Evolutionary conservation across 441 rosid genomes (phyloP).

Genomic region (Gossypium schwendimanii): DNA sequence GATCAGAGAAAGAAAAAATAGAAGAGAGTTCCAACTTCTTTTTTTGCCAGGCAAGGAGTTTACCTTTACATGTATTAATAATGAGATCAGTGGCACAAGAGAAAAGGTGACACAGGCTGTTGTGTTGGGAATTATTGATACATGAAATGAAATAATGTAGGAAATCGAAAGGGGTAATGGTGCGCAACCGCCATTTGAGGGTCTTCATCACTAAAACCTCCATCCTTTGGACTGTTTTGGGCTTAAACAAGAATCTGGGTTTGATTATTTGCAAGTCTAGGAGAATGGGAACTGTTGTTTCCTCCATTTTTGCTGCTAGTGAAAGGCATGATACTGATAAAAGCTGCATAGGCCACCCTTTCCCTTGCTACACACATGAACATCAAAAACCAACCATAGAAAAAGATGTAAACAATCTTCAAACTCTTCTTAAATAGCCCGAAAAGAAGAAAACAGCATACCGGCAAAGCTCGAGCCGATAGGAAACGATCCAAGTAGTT

Average conservation of each 20-base stretch:
- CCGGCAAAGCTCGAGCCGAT: conserved; percentile 17
- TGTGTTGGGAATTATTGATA: background rate
- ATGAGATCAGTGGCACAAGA: conserved; percentile 18
- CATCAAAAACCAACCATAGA: too few relatives aligned
- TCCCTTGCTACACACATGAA: conserved; percentile 9
- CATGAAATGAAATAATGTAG: conserved; percentile 20
- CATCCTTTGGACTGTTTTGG: conserved; percentile 33
- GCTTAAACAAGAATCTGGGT: conserved; percentile 29
- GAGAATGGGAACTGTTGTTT: conserved; percentile 26
- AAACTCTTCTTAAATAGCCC: too few relatives aligned
- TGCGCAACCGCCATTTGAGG: conserved; percentile 33
- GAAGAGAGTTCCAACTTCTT: background rate
- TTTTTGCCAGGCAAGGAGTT: background rate
- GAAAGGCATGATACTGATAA: conserved; percentile 33
- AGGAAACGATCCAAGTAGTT: conserved; percentile 35
- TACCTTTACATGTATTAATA: conserved; percentile 25
- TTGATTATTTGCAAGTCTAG: conserved; percentile 29
- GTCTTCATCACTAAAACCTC: conserved; percentile 31
- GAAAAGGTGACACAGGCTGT: conserved; percentile 1
- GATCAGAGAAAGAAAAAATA: background rate
- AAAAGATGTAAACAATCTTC: too few relatives aligned
- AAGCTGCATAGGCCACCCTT: conserved; percentile 34
- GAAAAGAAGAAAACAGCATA: background rate
- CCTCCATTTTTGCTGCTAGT: conserved; percentile 43
- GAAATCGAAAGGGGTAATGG: conserved; percentile 31